A percentile compares a stretch with the other conserved stretches of the same genome.
These are phyloP conservation scores for Kazachstania bromeliacearum DNA, from an alignment of 805 yeast species.

Conservation along the genomic window DNA sequence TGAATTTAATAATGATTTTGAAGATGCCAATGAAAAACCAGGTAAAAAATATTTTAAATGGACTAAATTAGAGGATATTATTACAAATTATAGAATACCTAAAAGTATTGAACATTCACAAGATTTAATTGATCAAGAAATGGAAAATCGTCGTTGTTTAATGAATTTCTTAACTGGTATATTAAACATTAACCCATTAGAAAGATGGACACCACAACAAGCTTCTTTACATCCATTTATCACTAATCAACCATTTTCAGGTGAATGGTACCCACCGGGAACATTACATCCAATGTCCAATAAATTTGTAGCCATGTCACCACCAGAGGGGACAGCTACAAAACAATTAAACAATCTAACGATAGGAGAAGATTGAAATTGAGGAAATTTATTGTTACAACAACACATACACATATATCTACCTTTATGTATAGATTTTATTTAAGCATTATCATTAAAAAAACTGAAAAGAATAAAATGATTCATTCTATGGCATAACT, in stretches of 20 bases:
- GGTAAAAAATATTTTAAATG: constrained; percentile 74
- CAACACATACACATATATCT: not conserved
- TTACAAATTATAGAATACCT: constrained; percentile 64
- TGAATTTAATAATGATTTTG: constrained; percentile 35
- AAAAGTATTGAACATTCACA: constrained; percentile 37
- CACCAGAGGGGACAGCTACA: constrained; percentile 5
- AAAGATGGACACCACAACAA: constrained; percentile 95
- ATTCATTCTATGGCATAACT: no score
- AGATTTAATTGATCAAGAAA: constrained; percentile 52
- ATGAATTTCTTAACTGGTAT: constrained; percentile 72
- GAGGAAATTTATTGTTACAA: not conserved
- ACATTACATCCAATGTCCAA: constrained; percentile 8
- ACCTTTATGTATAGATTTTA: not conserved
- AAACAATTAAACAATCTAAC: constrained; percentile 3
- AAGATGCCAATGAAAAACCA: constrained; percentile 49
- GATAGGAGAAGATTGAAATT: constrained; percentile 3
- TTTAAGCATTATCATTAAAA: no score
- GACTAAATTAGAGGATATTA: constrained; percentile 57
- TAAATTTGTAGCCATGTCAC: not conserved
- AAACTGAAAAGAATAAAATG: no score
- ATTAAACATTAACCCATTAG: constrained; percentile 79
- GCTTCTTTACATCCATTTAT: constrained; percentile 88
- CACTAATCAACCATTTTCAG: constrained; percentile 47
- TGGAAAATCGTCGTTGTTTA: constrained; percentile 59
- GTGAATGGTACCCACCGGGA: constrained; percentile 47